Evolutionary conservation across 352 stramenopile species (phyloP).

Genomic region (Pythium coloratum): DNA sequence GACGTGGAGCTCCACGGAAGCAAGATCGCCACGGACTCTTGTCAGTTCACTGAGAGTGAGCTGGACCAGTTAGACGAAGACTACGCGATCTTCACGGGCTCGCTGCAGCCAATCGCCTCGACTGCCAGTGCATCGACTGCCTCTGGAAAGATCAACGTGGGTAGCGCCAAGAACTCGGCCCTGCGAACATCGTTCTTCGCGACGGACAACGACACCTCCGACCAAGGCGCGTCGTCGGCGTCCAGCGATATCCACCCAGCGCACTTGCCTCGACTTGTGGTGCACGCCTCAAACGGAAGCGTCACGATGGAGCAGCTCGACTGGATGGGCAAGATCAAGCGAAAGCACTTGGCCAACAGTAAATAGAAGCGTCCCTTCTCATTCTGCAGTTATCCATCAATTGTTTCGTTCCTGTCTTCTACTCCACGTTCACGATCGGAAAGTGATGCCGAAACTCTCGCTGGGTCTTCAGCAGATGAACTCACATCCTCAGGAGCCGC

Average conservation of each 20-base stretch:
- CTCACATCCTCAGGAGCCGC: no score
- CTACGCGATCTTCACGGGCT: slow-evolving; percentile 68
- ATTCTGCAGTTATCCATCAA: no score
- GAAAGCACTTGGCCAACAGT: slow-evolving; percentile 45
- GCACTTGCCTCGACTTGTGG: slow-evolving; percentile 18
- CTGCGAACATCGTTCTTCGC: slow-evolving; percentile 85
- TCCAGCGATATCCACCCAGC: slow-evolving; percentile 16
- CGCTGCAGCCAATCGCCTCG: slow-evolving; percentile 32
- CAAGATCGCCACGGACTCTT: slow-evolving; percentile 43
- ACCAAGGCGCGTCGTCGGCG: slow-evolving; percentile 1
- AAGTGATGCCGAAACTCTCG: no score
- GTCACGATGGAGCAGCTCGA: slow-evolving; percentile 52
- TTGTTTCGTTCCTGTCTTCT: no score
- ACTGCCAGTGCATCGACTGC: slow-evolving; percentile 11
- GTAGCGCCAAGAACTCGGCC: slow-evolving; percentile 60
- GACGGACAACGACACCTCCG: slow-evolving; percentile 23
- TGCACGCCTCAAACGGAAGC: slow-evolving; percentile 25
- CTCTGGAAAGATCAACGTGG: slow-evolving; percentile 79
- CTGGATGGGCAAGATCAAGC: slow-evolving; percentile 84
- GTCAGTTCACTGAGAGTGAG: slow-evolving; percentile 46
- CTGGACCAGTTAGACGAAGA: slow-evolving; percentile 76
- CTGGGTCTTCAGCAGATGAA: no score
- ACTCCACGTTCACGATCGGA: no score
- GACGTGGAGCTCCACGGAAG: slow-evolving; percentile 68
- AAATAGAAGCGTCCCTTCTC: slow-evolving; percentile 3